These are phyloP conservation scores for Mycocentrospora acerina DNA, from an alignment of 2,329 filamentous ascomycete genomes.

Conservation along the genomic window DNA sequence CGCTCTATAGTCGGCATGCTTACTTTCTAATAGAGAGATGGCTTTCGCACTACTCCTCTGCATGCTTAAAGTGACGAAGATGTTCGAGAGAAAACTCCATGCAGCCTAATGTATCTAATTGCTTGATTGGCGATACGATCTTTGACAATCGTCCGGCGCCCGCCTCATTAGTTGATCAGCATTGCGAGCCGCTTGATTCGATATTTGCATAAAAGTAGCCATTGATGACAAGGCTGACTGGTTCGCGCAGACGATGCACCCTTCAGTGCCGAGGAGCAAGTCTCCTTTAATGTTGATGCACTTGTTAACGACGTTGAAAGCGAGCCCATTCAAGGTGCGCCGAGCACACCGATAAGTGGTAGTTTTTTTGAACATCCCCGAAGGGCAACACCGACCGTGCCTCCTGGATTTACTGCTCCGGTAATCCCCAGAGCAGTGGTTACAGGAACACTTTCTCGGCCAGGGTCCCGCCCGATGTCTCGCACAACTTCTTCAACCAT, in stretches of 20 bases:
- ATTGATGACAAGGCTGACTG: conserved; percentile 45
- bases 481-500: conserved; percentile 35
- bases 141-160: conserved; percentile 14
- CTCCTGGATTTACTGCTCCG: conserved; percentile 46
- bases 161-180: conserved; percentile 16
- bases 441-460: conserved; percentile 23
- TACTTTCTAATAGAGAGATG: conserved; percentile 47
- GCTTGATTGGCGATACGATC: conserved; percentile 17
- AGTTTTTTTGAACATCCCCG: conserved; percentile 41
- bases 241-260: conserved; percentile 60
- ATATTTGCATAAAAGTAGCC: too few species aligned
- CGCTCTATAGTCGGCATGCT: conserved; percentile 41
- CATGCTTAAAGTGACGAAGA: conserved; percentile 44
- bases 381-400: conserved; percentile 48
- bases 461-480: conserved; percentile 22
- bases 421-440: conserved; percentile 22
- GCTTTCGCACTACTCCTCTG: conserved; percentile 35
- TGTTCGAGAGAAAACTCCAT: conserved; percentile 34
- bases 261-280: conserved; percentile 61
- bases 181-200: too few species aligned
- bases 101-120: conserved; percentile 33
- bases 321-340: conserved; percentile 33
- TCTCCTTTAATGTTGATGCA: conserved; percentile 65
- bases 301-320: conserved; percentile 60
- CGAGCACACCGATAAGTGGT: conserved; percentile 18